Percentiles rank a stretch among this genome's conserved stretches.
phyloP scores from a whole-genome alignment of 495 filamentous ascomycete genomes.

The Podospora sp. region DNA sequence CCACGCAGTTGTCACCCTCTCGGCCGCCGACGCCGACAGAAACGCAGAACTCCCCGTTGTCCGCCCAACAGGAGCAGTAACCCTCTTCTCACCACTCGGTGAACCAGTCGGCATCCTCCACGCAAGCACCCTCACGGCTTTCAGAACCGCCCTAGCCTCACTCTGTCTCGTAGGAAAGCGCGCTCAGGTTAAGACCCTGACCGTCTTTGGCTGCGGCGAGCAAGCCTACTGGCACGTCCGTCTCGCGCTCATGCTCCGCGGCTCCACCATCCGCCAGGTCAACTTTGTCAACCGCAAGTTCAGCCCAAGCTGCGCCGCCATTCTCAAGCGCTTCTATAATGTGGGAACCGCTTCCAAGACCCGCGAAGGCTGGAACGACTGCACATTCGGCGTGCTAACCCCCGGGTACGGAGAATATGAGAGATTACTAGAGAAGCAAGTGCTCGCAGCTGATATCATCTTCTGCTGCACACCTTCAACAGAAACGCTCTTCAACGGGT shows the following conservation, averaged over 20 bases:
- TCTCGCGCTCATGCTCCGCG: slow-evolving; percentile 73
- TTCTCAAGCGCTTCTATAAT: slow-evolving; percentile 61
- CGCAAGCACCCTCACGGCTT: slow-evolving; percentile 85
- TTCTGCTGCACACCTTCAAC: slow-evolving; percentile 67
- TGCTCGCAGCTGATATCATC: slow-evolving; percentile 73
- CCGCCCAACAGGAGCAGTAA: slow-evolving; percentile 76
- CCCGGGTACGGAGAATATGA: slow-evolving; percentile 71
- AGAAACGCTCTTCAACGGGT: slow-evolving; percentile 52
- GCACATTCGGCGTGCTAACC: slow-evolving; percentile 71
- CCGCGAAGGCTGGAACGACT: slow-evolving; percentile 57
- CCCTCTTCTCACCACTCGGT: slow-evolving; percentile 66
- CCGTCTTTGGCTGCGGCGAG: slow-evolving; percentile 86
- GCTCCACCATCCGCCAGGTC: slow-evolving; percentile 70
- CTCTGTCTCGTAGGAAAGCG: slow-evolving; percentile 74
- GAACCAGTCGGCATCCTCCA: slow-evolving; percentile 77
- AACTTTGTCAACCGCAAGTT: slow-evolving; percentile 75
- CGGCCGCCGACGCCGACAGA: slow-evolving; percentile 24
- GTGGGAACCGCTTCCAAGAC: slow-evolving; percentile 51
- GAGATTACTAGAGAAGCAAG: slow-evolving; percentile 64
- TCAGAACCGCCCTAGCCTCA: slow-evolving; percentile 85
- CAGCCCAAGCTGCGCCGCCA: slow-evolving; percentile 55
- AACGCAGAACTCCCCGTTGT: slow-evolving; percentile 42
- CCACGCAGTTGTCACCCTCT: slow-evolving; percentile 42
- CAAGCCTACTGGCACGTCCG: slow-evolving; percentile 96
- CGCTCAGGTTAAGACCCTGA: slow-evolving; percentile 66